Evolutionary conservation across 2,329 filamentous ascomycete species (phyloP), one percentile per base, ranked within the genome.

Genomic region (Beauveria asiatica): DNA sequence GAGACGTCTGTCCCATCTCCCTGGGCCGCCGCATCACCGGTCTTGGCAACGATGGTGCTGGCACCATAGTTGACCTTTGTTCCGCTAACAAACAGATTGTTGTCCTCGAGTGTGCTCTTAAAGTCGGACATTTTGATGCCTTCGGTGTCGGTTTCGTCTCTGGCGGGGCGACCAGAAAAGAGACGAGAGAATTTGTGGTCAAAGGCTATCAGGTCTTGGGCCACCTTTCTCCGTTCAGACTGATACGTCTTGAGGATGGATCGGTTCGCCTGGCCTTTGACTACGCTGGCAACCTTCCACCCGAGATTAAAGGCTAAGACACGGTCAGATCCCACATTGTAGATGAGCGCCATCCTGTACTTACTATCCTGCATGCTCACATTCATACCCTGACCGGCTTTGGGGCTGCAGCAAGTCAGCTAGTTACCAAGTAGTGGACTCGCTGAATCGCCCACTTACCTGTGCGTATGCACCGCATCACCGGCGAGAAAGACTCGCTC

Each of bases 361-460:
- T 60, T 53, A 62, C 56, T 71, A 68, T 90, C 87, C 65, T 88
- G 85, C 82, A 90, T 87, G 33, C 78, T 82, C 2, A 88, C 82
- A 65, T 90, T 90, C 85, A 89, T 89, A 13, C 87, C 86, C 67
- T 88, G 85, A 2, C 85, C 85, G 0, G 83, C 85, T 67, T 88
- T 88, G 21, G 84, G 85, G 46, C 64, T 66, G 21, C 4, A 9
- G 30, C 25, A 10, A 6, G 48, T 56, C 41, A 48, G 27, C 27
- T 4, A 11, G 33, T 13, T 16, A 37, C 33, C 33, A 13, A 37
- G 33, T 16, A n/a, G n/a, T n/a, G n/a, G n/a, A 37, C 10, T 37
- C 33, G 33, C 33, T 5, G 5, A 13, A 13, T 37, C 13, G 3
- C 9, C 6, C 9, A 41, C 57, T 16, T 30, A 41, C 59, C 63